Evolutionary conservation across 208 protist species (phyloP).

Genomic region (Naegleria lovaniensis): DNA sequence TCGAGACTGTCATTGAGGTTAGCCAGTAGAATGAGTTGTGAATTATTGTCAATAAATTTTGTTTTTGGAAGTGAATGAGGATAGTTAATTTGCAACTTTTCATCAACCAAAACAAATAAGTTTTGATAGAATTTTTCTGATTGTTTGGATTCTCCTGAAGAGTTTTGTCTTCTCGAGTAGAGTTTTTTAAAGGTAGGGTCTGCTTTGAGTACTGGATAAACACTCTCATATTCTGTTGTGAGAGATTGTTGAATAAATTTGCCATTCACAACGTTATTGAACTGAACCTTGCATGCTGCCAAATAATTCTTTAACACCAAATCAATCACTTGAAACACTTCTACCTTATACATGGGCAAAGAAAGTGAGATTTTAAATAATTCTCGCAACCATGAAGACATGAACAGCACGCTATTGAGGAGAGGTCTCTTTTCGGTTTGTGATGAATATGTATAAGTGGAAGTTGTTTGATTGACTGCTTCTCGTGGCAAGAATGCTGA

Average conservation of each 20-base stretch:
- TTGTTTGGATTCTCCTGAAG: not conserved
- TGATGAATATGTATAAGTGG: not conserved
- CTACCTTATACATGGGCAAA: not conserved
- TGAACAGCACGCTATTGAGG: not conserved
- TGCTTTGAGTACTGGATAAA: not conserved
- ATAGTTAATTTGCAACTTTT: slow-evolving; percentile 1
- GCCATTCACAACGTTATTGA: not conserved
- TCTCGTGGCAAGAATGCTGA: not conserved
- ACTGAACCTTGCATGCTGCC: not conserved
- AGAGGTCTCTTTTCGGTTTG: not conserved
- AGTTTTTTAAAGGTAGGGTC: not conserved
- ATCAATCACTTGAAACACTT: not conserved
- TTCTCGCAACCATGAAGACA: not conserved
- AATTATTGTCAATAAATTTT: slow-evolving; percentile 6
- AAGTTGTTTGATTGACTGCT: not conserved
- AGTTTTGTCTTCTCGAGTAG: not conserved
- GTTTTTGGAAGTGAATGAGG: not conserved
- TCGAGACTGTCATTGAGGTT: slow-evolving; percentile 19
- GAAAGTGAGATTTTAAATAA: not conserved
- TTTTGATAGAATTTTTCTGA: not conserved
- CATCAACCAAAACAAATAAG: not conserved
- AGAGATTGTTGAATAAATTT: slow-evolving; percentile 13
- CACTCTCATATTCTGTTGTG: not conserved
- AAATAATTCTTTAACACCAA: slow-evolving; percentile 23
- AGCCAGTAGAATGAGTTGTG: not conserved